phyloP scores from a whole-genome alignment of 2,329 filamentous ascomycete species.

The Pyricularia grisea region DNA sequence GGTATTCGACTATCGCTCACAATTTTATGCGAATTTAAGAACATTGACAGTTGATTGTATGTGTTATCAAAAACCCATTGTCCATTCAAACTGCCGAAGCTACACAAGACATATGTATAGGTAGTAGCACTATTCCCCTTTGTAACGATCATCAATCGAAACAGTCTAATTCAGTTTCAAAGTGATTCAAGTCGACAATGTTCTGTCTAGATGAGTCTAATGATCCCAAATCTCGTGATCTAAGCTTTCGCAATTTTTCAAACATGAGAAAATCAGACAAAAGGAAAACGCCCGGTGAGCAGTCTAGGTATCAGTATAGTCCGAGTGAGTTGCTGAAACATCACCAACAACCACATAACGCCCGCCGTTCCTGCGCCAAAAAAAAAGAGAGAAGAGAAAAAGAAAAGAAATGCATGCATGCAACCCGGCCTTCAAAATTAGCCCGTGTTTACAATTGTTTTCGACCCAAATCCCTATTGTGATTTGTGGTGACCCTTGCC shows the following conservation, averaged over 20 bases:
- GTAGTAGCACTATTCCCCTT: not conserved
- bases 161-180: not conserved
- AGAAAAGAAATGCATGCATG: not conserved
- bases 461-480: not conserved
- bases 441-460: not conserved
- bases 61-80: too few relatives aligned
- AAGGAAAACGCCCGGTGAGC: not conserved
- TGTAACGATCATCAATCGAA: not conserved
- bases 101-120: not conserved
- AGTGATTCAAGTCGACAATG: not conserved
- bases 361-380: not conserved
- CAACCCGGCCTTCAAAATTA: not conserved
- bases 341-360: not conserved
- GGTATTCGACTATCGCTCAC: too few relatives aligned
- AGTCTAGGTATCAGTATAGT: not conserved
- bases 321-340: not conserved
- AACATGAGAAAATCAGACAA: not conserved
- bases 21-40: too few relatives aligned
- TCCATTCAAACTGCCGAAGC: not conserved
- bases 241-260: not conserved
- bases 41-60: too few relatives aligned
- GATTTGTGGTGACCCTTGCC: slow-evolving; percentile 13
- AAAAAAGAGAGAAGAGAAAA: not conserved
- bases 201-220: not conserved
- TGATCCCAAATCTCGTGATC: not conserved